These are phyloP conservation scores for Arthroderma sp. DNA, from an alignment of 2,329 filamentous ascomycete species.

Conservation along the genomic window DNA sequence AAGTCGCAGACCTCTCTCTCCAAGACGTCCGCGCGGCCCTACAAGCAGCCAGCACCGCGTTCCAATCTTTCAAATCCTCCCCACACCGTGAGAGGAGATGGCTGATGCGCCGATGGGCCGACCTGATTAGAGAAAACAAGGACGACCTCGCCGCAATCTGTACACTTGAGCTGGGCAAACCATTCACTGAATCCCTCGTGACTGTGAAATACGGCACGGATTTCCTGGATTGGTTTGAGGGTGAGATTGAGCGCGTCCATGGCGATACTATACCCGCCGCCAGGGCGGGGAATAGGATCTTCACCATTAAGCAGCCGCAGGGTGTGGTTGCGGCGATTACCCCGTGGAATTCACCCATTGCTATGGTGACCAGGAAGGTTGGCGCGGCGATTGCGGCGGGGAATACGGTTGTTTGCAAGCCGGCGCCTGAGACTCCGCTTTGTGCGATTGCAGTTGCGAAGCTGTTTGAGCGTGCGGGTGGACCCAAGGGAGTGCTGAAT, in stretches of 20 bases:
- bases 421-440: slow-evolving; percentile 74
- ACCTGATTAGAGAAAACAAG: slow-evolving; percentile 11
- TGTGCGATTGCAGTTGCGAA: slow-evolving; percentile 51
- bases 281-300: slow-evolving; percentile 4
- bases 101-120: slow-evolving; percentile 11
- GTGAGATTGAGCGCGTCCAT: slow-evolving; percentile 3
- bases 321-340: slow-evolving; percentile 32
- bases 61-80: slow-evolving; percentile 40
- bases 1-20: slow-evolving; percentile 4
- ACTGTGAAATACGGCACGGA: slow-evolving; percentile 9
- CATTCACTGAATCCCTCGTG: slow-evolving; percentile 9
- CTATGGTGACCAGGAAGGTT: slow-evolving; percentile 14
- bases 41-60: slow-evolving; percentile 30
- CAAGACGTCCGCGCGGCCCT: slow-evolving; percentile 5
- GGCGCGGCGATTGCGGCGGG: slow-evolving; percentile 17
- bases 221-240: slow-evolving; percentile 7
- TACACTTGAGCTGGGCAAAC: slow-evolving; percentile 10
- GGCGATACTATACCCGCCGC: slow-evolving; percentile 5
- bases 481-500: slow-evolving; percentile 49
- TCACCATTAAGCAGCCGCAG: slow-evolving; percentile 5
- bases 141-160: slow-evolving; percentile 32
- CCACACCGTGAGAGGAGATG: slow-evolving; percentile 11
- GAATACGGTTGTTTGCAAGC: slow-evolving; percentile 21
- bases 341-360: slow-evolving; percentile 36
- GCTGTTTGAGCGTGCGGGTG: slow-evolving; percentile 9